Conservation (phyloP, 1,284 basidiomycete species). For the Ustilago trichophora region DNA sequence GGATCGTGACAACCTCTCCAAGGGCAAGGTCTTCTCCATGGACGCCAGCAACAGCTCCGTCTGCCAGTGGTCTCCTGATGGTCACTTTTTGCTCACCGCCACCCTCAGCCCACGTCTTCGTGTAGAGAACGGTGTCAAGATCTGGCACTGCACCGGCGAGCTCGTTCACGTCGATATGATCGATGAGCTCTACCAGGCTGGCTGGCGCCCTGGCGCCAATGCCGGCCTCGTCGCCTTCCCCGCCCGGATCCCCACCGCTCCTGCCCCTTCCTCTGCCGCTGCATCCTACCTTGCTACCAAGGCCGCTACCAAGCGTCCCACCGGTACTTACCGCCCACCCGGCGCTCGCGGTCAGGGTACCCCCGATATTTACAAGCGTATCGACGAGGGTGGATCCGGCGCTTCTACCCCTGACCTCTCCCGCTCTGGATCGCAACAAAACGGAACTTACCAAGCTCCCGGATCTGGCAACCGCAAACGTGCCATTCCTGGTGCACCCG, state of each 20-base stretch:
- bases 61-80: constrained; percentile 95
- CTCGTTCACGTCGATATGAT: constrained; percentile 80
- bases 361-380: constrained; percentile 84
- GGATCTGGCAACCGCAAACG: constrained; percentile 45
- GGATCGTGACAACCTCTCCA: constrained; percentile 81
- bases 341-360: constrained; percentile 85
- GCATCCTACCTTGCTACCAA: constrained; percentile 65
- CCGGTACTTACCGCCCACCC: constrained; percentile 66
- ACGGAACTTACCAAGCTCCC: constrained; percentile 48
- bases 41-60: constrained; percentile 91
- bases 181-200: constrained; percentile 87
- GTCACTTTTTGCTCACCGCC: constrained; percentile 89
- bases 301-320: constrained; percentile 60
- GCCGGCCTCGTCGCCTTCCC: constrained; percentile 79
- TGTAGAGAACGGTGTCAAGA: constrained; percentile 95
- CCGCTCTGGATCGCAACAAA: constrained; percentile 21
- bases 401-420: constrained; percentile 37
- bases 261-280: constrained; percentile 75
- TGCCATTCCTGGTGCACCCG: constrained; percentile 51
- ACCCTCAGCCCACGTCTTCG: constrained; percentile 91
- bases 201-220: constrained; percentile 81
- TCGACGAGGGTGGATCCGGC: constrained; percentile 75
- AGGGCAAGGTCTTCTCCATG: constrained; percentile 80
- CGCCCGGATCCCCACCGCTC: constrained; percentile 76
- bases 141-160: constrained; percentile 90